Evolutionary conservation across 2,329 filamentous ascomycete genomes (phyloP).

Genomic region (Coniosporium tulheliwenetii): DNA sequence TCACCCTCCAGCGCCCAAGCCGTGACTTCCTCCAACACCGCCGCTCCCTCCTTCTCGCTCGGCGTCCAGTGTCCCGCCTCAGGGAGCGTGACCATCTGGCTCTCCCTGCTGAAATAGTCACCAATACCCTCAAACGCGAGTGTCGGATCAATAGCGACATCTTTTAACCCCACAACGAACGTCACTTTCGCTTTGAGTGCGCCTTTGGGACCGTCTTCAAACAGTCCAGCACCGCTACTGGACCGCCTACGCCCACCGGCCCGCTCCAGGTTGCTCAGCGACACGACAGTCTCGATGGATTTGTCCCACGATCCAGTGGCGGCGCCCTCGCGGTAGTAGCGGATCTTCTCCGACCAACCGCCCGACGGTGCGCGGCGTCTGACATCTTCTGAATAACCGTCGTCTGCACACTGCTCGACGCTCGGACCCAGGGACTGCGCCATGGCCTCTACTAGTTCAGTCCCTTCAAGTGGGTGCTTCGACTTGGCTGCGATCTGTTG

Average conservation of each 20-base stretch:
- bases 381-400: conserved; percentile 26
- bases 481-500: background rate
- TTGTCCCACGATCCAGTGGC: conserved; percentile 32
- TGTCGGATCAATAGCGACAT: conserved; percentile 32
- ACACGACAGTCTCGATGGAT: conserved; percentile 31
- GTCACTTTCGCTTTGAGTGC: conserved; percentile 35
- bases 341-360: conserved; percentile 35
- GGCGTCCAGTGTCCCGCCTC: background rate
- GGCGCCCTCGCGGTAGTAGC: conserved; percentile 38
- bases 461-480: conserved; percentile 5
- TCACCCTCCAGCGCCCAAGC: background rate
- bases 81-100: background rate
- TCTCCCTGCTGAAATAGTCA: conserved; percentile 25
- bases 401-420: conserved; percentile 16
- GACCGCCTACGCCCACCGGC: conserved; percentile 6
- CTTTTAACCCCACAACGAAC: conserved; percentile 36
- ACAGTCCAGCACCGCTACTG: conserved; percentile 24
- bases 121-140: conserved; percentile 36
- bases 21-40: background rate
- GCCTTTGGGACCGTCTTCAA: conserved; percentile 27
- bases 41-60: background rate
- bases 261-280: conserved; percentile 27
- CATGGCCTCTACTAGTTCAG: conserved; percentile 28
- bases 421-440: conserved; percentile 37
- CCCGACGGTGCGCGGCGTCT: conserved; percentile 20